These are phyloP conservation scores for Blastomyces silverae DNA, from an alignment of 2,329 filamentous ascomycete genomes.

Conservation along the genomic window DNA sequence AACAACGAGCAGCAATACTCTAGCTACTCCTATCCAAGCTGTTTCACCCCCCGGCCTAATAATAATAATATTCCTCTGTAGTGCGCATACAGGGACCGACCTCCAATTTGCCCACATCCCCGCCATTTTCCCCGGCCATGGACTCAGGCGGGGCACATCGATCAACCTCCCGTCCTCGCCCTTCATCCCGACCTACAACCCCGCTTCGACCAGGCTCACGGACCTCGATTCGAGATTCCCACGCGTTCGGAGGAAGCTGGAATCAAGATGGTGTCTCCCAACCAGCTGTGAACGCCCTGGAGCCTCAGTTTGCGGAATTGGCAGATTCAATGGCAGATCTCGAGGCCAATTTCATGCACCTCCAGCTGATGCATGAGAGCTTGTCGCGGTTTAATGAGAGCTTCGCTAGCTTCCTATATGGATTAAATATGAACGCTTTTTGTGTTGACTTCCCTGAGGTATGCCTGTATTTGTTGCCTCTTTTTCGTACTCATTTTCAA, in stretches of 20 bases:
- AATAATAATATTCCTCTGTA: not conserved
- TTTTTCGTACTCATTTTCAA: not conserved
- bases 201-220: constrained; percentile 85
- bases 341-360: constrained; percentile 94
- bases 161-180: constrained; percentile 56
- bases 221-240: constrained; percentile 75
- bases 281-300: constrained; percentile 69
- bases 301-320: constrained; percentile 87
- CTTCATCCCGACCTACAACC: constrained; percentile 73
- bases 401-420: constrained; percentile 92
- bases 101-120: constrained; percentile 1
- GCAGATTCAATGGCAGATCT: constrained; percentile 91
- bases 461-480: constrained; percentile 19
- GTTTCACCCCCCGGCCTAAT: not conserved
- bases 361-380: constrained; percentile 95
- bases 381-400: constrained; percentile 89
- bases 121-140: constrained; percentile 14
- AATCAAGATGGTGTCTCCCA: constrained; percentile 37
- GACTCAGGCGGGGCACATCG: constrained; percentile 35
- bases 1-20: not conserved
- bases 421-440: constrained; percentile 98
- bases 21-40: not conserved
- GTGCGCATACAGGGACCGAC: too few relatives aligned
- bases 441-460: constrained; percentile 97
- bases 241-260: constrained; percentile 44